phyloP scores from a whole-genome alignment of 768 basidiomycete species.

The Leucogyrophana mollusca region DNA sequence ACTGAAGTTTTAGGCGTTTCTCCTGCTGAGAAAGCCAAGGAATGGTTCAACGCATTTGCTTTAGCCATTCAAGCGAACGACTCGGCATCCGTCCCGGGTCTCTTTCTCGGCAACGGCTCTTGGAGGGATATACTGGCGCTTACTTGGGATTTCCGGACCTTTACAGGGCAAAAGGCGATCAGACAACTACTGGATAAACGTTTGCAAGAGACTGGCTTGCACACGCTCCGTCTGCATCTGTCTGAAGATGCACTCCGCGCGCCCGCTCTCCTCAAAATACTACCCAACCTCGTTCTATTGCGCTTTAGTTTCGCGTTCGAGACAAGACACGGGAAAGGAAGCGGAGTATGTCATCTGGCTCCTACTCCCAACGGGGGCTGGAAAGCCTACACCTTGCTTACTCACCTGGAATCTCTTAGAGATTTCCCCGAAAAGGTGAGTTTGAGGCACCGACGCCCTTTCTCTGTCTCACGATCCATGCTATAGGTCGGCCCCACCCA shows the following conservation, averaged over 20 bases:
- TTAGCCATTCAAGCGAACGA: conserved; percentile 5
- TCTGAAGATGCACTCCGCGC: conserved; percentile 24
- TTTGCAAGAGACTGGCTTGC: conserved; percentile 22
- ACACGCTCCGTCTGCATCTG: conserved; percentile 10
- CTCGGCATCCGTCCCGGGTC: background rate
- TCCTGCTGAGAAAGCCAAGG: conserved; percentile 4
- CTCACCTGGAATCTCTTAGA: conserved; percentile 56
- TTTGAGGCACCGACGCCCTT: background rate
- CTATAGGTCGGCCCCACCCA: conserved; percentile 36
- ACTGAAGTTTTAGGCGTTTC: conserved; percentile 10
- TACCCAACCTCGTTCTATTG: conserved; percentile 57
- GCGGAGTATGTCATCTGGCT: conserved; percentile 55
- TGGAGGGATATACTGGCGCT: conserved; percentile 55
- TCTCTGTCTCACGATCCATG: background rate
- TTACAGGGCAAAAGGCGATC: conserved; percentile 37
- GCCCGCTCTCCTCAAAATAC: conserved; percentile 37
- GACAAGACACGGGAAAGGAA: conserved; percentile 42
- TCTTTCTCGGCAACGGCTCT: conserved; percentile 26
- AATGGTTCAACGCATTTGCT: conserved; percentile 20
- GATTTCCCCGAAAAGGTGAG: conserved; percentile 45
- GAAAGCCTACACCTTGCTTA: conserved; percentile 62
- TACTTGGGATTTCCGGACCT: conserved; percentile 55
- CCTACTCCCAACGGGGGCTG: conserved; percentile 40
- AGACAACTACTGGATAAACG: conserved; percentile 35
- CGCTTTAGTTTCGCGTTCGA: conserved; percentile 58